Evolutionary conservation across 2,329 filamentous ascomycete species (phyloP), one percentile per base, ranked within the genome.

Genomic region (Alternaria infectoria): DNA sequence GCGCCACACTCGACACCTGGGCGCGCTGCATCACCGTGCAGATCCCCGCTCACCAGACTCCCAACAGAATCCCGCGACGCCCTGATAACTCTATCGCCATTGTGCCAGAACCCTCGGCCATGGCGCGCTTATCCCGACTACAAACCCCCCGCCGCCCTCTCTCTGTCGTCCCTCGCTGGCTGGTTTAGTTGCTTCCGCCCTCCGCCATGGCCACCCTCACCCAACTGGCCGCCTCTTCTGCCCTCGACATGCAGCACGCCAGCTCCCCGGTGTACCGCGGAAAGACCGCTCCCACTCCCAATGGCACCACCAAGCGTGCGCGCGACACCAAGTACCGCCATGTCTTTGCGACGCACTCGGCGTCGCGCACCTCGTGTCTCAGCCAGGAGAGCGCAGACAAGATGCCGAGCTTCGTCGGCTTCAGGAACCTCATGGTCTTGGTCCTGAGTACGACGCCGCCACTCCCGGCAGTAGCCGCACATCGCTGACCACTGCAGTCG

Each of bases 341-440:
- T 87, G 89, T 97, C 67, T 92, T 92, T 62, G 94, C 94, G 30
- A 89, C 96, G 36, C 96, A 99, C 81, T 89, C 89, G 8, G 79
- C 87, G 70, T 81, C 86, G 40, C 88, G 89, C 62, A 88, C 91
- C 8, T 97, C 95, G 23, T 93, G 91, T 73, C 85, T 98, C 51
- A 97, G 93, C 81, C 91, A 94, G 74, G 96, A 98, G 36, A 40
- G 36, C 77, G 88, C 93, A 2, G 82, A 87, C 49, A 83, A 83
- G 11, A 84, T 89, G 3, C 93, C 94, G 21, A 97, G 93, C 78
- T 98, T 97, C 77, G 83, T 97, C 15, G 96, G 96, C 1, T 98
- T 99, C 77, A 87, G 95, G 64, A 99, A 99, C 78, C 86, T 99
- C 67, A 97, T 97, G 93, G 92, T 97, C 43, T 90, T 98, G 74